Conservation (phyloP, 2,329 filamentous ascomycete genomes). For the Fusarium paranaense region DNA sequence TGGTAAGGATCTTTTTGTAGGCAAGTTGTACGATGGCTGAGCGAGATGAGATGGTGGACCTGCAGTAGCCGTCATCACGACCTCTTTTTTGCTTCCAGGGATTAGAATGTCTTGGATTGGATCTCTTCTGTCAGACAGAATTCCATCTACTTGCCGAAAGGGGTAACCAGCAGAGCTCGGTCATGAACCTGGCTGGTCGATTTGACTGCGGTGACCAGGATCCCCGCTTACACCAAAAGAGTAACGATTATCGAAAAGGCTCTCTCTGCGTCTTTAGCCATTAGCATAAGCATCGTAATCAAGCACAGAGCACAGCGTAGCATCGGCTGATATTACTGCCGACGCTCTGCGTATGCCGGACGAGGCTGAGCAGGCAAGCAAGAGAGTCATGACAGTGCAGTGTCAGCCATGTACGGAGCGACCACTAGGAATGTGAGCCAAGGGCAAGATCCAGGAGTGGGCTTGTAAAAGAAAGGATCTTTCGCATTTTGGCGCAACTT, state of each 20-base stretch:
- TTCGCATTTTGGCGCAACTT: neutral
- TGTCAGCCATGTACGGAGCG: neutral
- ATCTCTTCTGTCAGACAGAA: slow-evolving; percentile 6
- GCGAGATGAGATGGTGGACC: slow-evolving; percentile 16
- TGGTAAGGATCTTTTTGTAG: neutral
- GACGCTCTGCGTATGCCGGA: slow-evolving; percentile 5
- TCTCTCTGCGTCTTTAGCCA: neutral
- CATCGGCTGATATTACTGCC: neutral
- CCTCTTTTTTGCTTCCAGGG: slow-evolving; percentile 3
- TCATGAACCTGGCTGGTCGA: slow-evolving; percentile 29
- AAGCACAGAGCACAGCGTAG: neutral
- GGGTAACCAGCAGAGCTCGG: slow-evolving; percentile 15
- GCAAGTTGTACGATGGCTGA: neutral
- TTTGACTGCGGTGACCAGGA: slow-evolving; percentile 16
- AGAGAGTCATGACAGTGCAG: neutral
- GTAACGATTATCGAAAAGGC: neutral
- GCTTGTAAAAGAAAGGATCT: slow-evolving; percentile 18
- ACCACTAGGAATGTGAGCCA: slow-evolving; percentile 25
- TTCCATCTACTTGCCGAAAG: slow-evolving; percentile 13
- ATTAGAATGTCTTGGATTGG: neutral
- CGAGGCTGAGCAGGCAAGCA: slow-evolving; percentile 9
- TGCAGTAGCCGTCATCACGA: neutral
- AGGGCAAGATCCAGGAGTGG: slow-evolving; percentile 10
- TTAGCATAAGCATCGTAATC: slow-evolving; percentile 5
- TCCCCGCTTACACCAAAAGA: neutral